These are phyloP conservation scores for Apostasia shenzhenica DNA, from an alignment of 106 monocot genomes.

Conservation along the genomic window DNA sequence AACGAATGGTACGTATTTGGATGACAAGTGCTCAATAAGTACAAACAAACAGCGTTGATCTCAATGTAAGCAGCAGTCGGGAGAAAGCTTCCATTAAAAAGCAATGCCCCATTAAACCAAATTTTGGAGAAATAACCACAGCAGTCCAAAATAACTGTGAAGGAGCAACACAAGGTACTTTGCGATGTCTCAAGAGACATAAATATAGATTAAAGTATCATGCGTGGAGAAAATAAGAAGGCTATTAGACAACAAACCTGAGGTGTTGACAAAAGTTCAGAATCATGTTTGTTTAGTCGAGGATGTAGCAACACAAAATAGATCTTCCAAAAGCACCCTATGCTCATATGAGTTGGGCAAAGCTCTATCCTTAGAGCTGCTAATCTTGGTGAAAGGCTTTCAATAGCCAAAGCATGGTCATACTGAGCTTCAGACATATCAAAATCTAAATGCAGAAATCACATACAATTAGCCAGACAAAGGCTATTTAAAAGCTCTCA, in stretches of 20 bases:
- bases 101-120: background rate
- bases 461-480: background rate
- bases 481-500: background rate
- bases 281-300: slow-evolving; percentile 76
- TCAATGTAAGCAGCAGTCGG: background rate
- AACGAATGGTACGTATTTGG: background rate
- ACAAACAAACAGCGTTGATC: background rate
- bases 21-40: background rate
- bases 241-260: slow-evolving; percentile 34
- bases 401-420: slow-evolving; percentile 85
- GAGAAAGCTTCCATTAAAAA: background rate
- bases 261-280: slow-evolving; percentile 82
- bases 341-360: slow-evolving; percentile 93
- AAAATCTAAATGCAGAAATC: slow-evolving; percentile 56
- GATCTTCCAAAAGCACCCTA: slow-evolving; percentile 98
- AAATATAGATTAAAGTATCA: background rate
- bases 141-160: background rate
- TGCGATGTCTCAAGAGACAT: background rate
- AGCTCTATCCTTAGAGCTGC: slow-evolving; percentile 90
- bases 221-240: background rate
- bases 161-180: background rate
- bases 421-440: slow-evolving; percentile 90
- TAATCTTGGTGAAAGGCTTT: slow-evolving; percentile 70
- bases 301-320: slow-evolving; percentile 98
- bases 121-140: background rate